Percentiles rank a stretch among this genome's conserved stretches.
These are phyloP conservation scores for Catharanthus roseus DNA, from an alignment of 257 asterid genomes.

Conservation along the genomic window DNA sequence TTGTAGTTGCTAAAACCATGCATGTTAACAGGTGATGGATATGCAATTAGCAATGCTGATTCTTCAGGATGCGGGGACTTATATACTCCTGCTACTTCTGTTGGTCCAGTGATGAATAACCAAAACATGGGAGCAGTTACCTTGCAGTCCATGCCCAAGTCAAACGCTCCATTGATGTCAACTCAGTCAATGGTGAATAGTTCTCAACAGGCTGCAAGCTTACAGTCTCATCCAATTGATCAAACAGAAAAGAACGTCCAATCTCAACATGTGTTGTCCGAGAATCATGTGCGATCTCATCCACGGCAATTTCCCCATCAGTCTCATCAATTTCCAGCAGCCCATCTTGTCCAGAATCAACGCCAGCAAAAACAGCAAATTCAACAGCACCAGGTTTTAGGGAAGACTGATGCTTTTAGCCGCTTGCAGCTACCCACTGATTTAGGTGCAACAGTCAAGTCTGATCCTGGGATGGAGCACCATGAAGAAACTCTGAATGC, in stretches of 20 bases:
- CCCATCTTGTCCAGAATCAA: slow-evolving; percentile 50
- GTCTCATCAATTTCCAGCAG: slow-evolving; percentile 59
- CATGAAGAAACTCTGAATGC: slow-evolving; percentile 43
- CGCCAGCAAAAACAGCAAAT: slow-evolving; percentile 52
- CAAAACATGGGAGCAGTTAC: slow-evolving; percentile 44
- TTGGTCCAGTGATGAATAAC: slow-evolving; percentile 43
- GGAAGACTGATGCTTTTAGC: slow-evolving; percentile 46
- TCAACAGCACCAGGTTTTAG: slow-evolving; percentile 54
- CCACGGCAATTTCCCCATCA: slow-evolving; percentile 50
- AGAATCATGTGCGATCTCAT: slow-evolving; percentile 48
- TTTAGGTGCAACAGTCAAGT: slow-evolving; percentile 44
- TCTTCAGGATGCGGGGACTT: slow-evolving; percentile 62
- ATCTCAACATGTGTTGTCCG: slow-evolving; percentile 40
- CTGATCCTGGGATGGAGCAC: slow-evolving; percentile 50
- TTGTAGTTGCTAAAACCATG: slow-evolving; percentile 21
- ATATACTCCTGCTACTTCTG: slow-evolving; percentile 50
- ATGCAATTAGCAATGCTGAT: slow-evolving; percentile 55
- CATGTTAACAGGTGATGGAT: slow-evolving; percentile 66
- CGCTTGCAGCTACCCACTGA: slow-evolving; percentile 51
- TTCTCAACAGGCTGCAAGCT: slow-evolving; percentile 46
- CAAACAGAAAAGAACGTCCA: slow-evolving; percentile 54
- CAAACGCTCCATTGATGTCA: slow-evolving; percentile 41
- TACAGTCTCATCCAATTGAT: slow-evolving; percentile 47
- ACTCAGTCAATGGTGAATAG: slow-evolving; percentile 42
- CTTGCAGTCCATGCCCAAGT: slow-evolving; percentile 51